These are phyloP conservation scores for Didymella keratinophila DNA, from an alignment of 2,329 filamentous ascomycete species.

Conservation along the genomic window DNA sequence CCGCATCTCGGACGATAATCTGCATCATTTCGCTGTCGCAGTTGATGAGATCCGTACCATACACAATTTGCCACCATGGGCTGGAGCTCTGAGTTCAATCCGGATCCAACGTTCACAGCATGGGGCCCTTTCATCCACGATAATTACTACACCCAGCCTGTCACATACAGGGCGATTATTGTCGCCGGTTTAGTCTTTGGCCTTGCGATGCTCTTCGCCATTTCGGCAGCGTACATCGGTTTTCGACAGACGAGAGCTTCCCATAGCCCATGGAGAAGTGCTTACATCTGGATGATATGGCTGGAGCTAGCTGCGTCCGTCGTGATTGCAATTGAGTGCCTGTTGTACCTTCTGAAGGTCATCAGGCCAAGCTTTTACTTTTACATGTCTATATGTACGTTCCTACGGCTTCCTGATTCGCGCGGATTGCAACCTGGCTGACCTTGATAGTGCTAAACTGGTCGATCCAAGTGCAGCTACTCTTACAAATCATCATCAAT, in stretches of 20 bases:
- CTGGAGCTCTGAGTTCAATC: conserved; percentile 26
- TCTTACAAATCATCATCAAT: conserved; percentile 45
- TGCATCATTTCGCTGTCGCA: background rate
- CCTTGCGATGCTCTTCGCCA: conserved; percentile 31
- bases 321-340: conserved; percentile 51
- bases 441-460: conserved; percentile 30
- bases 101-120: conserved; percentile 29
- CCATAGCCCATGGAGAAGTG: conserved; percentile 38
- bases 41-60: background rate
- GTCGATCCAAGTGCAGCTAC: conserved; percentile 39
- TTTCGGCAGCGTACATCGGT: conserved; percentile 43
- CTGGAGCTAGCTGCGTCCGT: conserved; percentile 55
- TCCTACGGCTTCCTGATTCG: background rate
- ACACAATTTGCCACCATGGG: conserved; percentile 2
- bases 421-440: background rate
- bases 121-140: conserved; percentile 40
- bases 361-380: conserved; percentile 47
- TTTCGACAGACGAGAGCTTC: conserved; percentile 34
- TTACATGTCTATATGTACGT: conserved; percentile 40
- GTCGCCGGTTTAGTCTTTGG: conserved; percentile 32
- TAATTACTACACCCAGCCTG: conserved; percentile 26
- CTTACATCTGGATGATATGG: conserved; percentile 60
- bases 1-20: too few species aligned
- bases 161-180: conserved; percentile 31
- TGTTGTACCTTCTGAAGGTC: conserved; percentile 40